Base-by-base conservation (phyloP, 139 green algal genomes). In the Chlorella sp. region DNA sequence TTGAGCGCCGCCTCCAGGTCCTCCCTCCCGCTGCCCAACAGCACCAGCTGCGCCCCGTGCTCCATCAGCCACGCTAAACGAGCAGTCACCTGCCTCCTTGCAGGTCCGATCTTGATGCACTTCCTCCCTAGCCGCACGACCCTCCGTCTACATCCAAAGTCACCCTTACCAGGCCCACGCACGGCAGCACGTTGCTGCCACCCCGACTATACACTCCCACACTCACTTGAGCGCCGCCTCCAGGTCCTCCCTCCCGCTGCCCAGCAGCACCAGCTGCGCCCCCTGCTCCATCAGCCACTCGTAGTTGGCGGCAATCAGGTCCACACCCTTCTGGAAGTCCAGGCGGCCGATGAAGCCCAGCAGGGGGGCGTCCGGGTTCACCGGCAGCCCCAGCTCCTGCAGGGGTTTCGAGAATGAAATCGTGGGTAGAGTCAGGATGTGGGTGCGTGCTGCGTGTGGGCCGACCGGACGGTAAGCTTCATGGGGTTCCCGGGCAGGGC, bases 251-350 rank as follows among this genome's bases (percentile, higher is more conserved):
- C 96, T 91, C 42, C 98, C 98, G 37, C 89, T 96, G 79, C 98
- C 98, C 69, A 99, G 96, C 91, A 99, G 94, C 61, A 99, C 94
- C n/a, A 99, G 94, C 96, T 99, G 98, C 71, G 34, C 69, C 24
- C 91, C 88, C 89, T 98, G 86, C 79, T 87, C 80, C 95, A 98
- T 98, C 26, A 98, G 90, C 96, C 96, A 99, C 78, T 97, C 94
- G 90, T 96, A 97, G 88, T 91, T 96, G 88, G 98, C 96, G 12
- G 92, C 89, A 91, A 99, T 99, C 28, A 99, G 93, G 93, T 99
- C 98, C 80, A 99, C 97, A 18, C 98, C 98, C 93, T 99, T 99
- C 94, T 99, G 98, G 90, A 98, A 96, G 92, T 99, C 97, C 89
- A 99, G 91, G 0, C 97, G 95, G 24, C 97, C 97, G 81, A 99